Conservation (phyloP, 108 stramenopile genomes). For the Stephanodiscus triporus region DNA sequence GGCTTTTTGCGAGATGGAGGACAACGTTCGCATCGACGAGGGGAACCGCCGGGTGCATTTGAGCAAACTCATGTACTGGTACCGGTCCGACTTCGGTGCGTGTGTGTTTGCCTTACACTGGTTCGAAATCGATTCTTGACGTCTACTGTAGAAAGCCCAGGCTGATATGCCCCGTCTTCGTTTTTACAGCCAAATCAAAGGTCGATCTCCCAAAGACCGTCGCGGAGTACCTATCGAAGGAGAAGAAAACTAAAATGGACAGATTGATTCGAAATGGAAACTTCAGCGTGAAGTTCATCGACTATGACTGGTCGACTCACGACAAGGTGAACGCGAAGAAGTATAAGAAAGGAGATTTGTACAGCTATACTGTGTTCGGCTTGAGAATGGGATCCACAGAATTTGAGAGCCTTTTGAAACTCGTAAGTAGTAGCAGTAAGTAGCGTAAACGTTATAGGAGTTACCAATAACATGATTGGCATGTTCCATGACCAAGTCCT, state of each 20-base stretch:
- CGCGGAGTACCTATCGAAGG: constrained; percentile 36
- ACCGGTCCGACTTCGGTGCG: constrained; percentile 52
- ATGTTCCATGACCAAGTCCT: too few relatives aligned
- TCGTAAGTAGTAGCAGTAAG: too few relatives aligned
- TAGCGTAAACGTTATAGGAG: too few relatives aligned
- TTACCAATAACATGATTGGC: too few relatives aligned
- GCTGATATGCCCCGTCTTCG: neutral
- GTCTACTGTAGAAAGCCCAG: too few relatives aligned
- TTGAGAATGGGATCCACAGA: too few relatives aligned
- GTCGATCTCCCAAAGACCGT: constrained; percentile 37
- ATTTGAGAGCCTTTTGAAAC: too few relatives aligned
- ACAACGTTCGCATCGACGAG: constrained; percentile 46
- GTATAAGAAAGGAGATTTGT: constrained; percentile 15
- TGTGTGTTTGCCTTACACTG: neutral
- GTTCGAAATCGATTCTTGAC: too few relatives aligned
- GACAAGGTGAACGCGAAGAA: constrained; percentile 14
- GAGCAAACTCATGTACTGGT: constrained; percentile 62
- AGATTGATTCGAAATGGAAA: constrained; percentile 23
- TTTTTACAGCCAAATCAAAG: constrained; percentile 15
- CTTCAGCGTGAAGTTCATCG: constrained; percentile 30
- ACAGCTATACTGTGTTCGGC: too few relatives aligned
- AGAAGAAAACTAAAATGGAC: constrained; percentile 40
- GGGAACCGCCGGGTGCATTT: constrained; percentile 26
- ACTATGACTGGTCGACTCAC: constrained; percentile 53
- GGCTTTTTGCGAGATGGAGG: constrained; percentile 59